These are phyloP conservation scores for Aspergillus affinis DNA, from an alignment of 495 filamentous ascomycete genomes.

Conservation along the genomic window DNA sequence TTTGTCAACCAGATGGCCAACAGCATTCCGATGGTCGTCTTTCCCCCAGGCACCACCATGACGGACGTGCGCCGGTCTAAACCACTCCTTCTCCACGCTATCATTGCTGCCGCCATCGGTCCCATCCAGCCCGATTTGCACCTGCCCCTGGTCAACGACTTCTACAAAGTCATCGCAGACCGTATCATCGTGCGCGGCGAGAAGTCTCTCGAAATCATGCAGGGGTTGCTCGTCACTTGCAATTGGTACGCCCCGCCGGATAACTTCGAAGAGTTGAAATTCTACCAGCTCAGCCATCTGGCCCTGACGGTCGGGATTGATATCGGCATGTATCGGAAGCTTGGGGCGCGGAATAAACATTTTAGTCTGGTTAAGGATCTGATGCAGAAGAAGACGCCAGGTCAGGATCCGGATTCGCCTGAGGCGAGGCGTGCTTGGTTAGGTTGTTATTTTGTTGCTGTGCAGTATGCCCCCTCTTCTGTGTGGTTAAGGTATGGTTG, in stretches of 20 bases:
- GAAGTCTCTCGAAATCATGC: constrained; percentile 84
- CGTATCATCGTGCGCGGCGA: constrained; percentile 71
- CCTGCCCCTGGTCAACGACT: constrained; percentile 60
- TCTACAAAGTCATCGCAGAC: constrained; percentile 72
- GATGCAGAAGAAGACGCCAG: constrained; percentile 39
- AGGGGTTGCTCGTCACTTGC: constrained; percentile 69
- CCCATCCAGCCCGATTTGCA: constrained; percentile 60
- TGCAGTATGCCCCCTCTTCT: constrained; percentile 41
- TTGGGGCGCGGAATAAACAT: constrained; percentile 24
- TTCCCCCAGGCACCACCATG: constrained; percentile 64
- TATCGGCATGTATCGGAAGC: constrained; percentile 68
- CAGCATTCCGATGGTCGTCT: constrained; percentile 77
- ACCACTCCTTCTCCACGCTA: constrained; percentile 78
- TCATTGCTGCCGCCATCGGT: constrained; percentile 68
- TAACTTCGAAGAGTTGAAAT: constrained; percentile 82
- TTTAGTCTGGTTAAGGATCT: constrained; percentile 33
- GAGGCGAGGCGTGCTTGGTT: constrained; percentile 80
- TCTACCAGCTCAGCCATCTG: constrained; percentile 83
- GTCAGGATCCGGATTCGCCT: constrained; percentile 61
- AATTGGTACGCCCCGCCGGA: constrained; percentile 86
- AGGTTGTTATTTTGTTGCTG: constrained; percentile 73
- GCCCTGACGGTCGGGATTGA: constrained; percentile 86
- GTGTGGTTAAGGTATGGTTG: constrained; percentile 1
- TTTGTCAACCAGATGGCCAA: constrained; percentile 68
- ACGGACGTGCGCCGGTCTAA: constrained; percentile 66